These are phyloP conservation scores for Penicilliopsis zonata DNA, from an alignment of 495 filamentous ascomycete species.

Conservation along the genomic window DNA sequence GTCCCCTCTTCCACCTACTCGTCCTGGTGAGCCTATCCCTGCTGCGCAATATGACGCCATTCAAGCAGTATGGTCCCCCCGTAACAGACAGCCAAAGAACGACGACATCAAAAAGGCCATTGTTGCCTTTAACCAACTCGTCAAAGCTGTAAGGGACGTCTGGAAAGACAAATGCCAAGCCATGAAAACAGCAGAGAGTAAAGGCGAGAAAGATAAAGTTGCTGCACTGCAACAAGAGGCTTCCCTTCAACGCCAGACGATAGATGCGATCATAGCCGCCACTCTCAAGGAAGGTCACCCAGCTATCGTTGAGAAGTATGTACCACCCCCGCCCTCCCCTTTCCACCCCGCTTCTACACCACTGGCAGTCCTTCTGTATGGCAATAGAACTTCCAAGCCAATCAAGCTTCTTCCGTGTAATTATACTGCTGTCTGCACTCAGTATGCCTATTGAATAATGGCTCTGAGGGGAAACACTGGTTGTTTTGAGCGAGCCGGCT, in stretches of 20 bases:
- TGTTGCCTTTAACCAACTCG: constrained; percentile 48
- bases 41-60: constrained; percentile 51
- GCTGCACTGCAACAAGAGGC: constrained; percentile 33
- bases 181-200: constrained; percentile 44
- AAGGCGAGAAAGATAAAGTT: constrained; percentile 31
- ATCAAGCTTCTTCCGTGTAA: constrained; percentile 23
- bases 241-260: constrained; percentile 42
- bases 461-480: constrained; percentile 17
- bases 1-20: constrained; percentile 38
- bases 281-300: constrained; percentile 50
- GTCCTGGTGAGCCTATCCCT: constrained; percentile 38
- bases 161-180: constrained; percentile 49
- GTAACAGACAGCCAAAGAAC: constrained; percentile 27
- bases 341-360: constrained; percentile 6
- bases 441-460: constrained; percentile 16
- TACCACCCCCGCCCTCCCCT: constrained; percentile 13
- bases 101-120: constrained; percentile 41
- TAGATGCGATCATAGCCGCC: constrained; percentile 47
- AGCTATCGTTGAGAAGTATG: constrained; percentile 54
- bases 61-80: constrained; percentile 53
- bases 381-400: constrained; percentile 22
- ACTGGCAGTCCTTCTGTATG: constrained; percentile 15
- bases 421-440: constrained; percentile 14
- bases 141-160: constrained; percentile 46
- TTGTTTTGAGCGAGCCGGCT: no score